phyloP scores from a whole-genome alignment of 225 moss, liverwort and hornwort species.

The Lunularia cruciata region DNA sequence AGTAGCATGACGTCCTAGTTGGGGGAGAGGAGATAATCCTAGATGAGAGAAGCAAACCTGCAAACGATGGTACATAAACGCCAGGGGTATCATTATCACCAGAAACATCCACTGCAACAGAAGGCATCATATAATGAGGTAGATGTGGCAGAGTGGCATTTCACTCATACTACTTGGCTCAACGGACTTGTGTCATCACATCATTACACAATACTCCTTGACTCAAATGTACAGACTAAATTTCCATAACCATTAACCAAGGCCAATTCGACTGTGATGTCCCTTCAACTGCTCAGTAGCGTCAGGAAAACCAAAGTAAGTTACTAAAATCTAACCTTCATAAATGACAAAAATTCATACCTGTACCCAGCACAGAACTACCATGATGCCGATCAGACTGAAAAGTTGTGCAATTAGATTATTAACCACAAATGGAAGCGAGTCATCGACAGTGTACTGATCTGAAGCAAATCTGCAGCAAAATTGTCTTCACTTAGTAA shows the following conservation, averaged over 20 bases:
- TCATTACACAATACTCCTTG: no score
- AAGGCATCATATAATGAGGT: not conserved
- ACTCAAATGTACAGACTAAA: no score
- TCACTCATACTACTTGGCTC: no score
- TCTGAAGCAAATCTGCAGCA: slow-evolving; percentile 58
- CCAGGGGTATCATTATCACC: slow-evolving; percentile 60
- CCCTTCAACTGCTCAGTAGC: no score
- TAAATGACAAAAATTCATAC: slow-evolving; percentile 39
- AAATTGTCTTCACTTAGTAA: not conserved
- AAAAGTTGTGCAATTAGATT: slow-evolving; percentile 65
- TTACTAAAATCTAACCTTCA: no score
- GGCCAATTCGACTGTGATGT: no score
- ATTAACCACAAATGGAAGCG: slow-evolving; percentile 80
- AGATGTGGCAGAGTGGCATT: no score
- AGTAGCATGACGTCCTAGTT: no score
- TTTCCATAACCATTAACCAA: no score
- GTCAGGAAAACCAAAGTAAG: no score
- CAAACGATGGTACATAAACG: slow-evolving; percentile 60
- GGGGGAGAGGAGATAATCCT: no score
- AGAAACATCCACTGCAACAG: slow-evolving; percentile 70
- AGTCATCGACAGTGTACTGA: slow-evolving; percentile 71
- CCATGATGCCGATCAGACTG: slow-evolving; percentile 59
- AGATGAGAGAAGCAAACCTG: slow-evolving; percentile 51
- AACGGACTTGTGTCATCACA: no score
- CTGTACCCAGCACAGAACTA: slow-evolving; percentile 81